phyloP scores from a whole-genome alignment of 495 filamentous ascomycete genomes.

The Endocarpon pusillum region DNA sequence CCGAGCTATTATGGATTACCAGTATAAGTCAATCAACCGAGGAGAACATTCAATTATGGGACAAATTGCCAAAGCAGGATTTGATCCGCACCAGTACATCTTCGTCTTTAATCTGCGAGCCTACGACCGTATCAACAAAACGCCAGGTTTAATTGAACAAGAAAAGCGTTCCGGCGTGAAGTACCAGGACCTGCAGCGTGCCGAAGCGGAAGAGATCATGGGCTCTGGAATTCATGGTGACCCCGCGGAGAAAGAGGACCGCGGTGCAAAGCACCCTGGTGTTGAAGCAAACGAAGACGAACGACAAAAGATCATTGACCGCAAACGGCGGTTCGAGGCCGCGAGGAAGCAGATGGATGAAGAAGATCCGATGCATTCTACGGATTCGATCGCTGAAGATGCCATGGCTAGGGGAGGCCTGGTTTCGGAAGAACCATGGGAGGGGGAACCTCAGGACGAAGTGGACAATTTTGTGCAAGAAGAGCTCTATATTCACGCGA shows the following conservation, averaged over 20 bases:
- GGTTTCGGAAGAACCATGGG: constrained; percentile 54
- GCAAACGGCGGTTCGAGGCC: constrained; percentile 48
- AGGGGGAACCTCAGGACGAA: constrained; percentile 53
- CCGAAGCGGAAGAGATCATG: constrained; percentile 75
- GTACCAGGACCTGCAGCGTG: constrained; percentile 73
- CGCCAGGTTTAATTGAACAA: constrained; percentile 43
- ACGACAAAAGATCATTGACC: constrained; percentile 27
- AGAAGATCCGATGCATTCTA: constrained; percentile 20
- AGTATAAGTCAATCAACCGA: constrained; percentile 87
- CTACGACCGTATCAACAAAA: constrained; percentile 81
- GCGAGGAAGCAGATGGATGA: constrained; percentile 26
- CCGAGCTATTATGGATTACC: constrained; percentile 94
- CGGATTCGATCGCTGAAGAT: constrained; percentile 56
- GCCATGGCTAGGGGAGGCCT: constrained; percentile 58
- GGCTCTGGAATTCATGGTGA: constrained; percentile 49
- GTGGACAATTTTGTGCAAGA: constrained; percentile 82
- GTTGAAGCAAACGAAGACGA: constrained; percentile 19
- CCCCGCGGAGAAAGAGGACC: constrained; percentile 32
- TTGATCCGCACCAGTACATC: constrained; percentile 65
- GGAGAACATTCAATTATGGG: constrained; percentile 81
- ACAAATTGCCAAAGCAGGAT: constrained; percentile 56
- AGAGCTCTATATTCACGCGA: constrained; percentile 85
- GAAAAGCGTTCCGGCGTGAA: constrained; percentile 65
- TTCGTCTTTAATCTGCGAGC: constrained; percentile 85
- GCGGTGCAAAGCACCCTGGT: constrained; percentile 23